Conservation (phyloP, 345 rosid species). For the Salix arbutifolia region DNA sequence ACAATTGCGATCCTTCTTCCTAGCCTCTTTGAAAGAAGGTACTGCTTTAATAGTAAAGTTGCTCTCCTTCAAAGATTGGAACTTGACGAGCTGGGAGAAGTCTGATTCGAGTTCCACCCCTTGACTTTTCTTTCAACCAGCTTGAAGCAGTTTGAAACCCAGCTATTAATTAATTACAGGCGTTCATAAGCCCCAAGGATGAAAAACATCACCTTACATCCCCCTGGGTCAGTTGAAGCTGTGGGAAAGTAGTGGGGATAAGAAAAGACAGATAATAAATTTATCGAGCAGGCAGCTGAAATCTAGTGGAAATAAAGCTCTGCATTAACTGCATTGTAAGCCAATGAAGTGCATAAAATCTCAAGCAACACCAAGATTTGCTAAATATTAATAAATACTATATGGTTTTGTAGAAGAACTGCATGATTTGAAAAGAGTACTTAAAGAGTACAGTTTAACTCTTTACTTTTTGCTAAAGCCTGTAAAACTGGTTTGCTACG, state of each 20-base stretch:
- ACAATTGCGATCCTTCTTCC: background rate
- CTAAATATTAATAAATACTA: background rate
- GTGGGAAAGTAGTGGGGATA: background rate
- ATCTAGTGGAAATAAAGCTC: background rate
- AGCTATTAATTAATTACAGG: background rate
- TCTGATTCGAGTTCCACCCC: background rate
- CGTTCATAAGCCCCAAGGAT: background rate
- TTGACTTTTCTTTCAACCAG: background rate
- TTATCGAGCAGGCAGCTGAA: background rate
- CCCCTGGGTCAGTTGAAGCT: background rate
- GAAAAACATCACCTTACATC: background rate
- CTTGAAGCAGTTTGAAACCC: background rate
- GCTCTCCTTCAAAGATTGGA: background rate
- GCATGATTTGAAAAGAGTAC: background rate
- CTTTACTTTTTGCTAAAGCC: background rate
- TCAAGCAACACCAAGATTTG: background rate
- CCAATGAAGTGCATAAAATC: background rate
- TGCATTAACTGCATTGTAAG: background rate
- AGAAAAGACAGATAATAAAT: background rate
- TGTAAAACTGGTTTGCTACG: slow-evolving; percentile 3
- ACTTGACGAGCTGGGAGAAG: background rate
- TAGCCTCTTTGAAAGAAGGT: background rate
- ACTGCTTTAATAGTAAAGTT: background rate
- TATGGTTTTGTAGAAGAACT: background rate
- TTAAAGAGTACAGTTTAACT: background rate